Evolutionary conservation across 169 alveolate species (phyloP), one percentile per base, ranked within the genome.

Genomic region (Plasmodium inui): DNA sequence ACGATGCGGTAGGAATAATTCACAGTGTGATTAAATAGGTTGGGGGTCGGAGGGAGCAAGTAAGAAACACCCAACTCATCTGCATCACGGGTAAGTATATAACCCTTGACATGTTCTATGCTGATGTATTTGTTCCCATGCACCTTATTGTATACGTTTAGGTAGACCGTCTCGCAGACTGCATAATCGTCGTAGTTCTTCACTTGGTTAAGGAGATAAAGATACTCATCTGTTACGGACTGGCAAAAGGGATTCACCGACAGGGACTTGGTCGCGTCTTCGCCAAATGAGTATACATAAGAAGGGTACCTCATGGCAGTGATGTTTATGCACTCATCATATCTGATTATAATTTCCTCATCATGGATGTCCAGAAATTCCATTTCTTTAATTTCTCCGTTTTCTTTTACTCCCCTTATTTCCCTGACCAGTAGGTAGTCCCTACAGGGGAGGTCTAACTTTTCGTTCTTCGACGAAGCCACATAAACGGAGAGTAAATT

Each of bases 121-220:
- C 86, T 81, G 4, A 82, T 91, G 61, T 70, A 82, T 19, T 80
- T n/a, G 5, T 46, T 91, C 83, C 83, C 83, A 82, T 81, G 39
- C 19, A 91, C 76, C 53, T 44, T 74, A 44, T 91, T 91, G 61
- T 71, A 91, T 70, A 91, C 82, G 46, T 91, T 82, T 32, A 91
- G 37, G 39, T 91, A 91, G 1, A 91, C 39, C 34, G 84, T 82
- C 9, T 82, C 70, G 3, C 92, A 80, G 17, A 91, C 41, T 7
- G 81, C 53, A 39, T 28, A 70, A 32, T 81, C 81, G 50, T 91
- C 72, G 41, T 41, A 67, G n/a, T 91, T 80, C 22, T 34, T 72
- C 41, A 91, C 41, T 70, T 91, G 92, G 53, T 91, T 91, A 30
- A 81, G 28, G 37, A 82, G 83, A 91, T 91, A 91, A 44, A 91